Percentiles rank a stretch among this genome's conserved stretches.
phyloP scores from a whole-genome alignment of 768 basidiomycete species.

The Collybia sp. region DNA sequence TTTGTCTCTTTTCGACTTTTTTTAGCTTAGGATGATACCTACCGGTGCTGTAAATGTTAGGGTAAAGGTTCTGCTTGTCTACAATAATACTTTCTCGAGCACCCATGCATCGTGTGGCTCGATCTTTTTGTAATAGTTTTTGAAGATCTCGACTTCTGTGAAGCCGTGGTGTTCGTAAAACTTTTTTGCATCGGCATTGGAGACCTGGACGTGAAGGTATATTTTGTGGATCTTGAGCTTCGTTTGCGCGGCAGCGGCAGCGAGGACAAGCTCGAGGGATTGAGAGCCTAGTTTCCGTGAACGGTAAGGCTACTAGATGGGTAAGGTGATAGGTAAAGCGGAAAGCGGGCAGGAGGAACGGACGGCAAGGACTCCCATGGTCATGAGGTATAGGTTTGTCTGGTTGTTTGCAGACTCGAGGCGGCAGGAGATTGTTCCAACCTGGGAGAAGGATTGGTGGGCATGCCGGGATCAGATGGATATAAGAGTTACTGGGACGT shows the following conservation, averaged over 20 bases:
- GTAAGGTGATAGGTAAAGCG: constrained; percentile 6
- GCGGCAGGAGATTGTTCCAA: constrained; percentile 85
- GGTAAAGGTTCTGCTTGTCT: no score
- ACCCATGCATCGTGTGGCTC: constrained; percentile 84
- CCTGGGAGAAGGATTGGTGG: constrained; percentile 24
- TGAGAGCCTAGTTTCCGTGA: constrained; percentile 72
- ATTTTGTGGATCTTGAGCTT: constrained; percentile 65
- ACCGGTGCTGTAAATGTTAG: no score
- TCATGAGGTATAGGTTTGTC: constrained; percentile 77
- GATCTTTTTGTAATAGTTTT: constrained; percentile 89
- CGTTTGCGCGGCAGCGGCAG: constrained; percentile 51
- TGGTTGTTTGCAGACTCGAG: constrained; percentile 63
- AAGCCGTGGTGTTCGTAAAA: constrained; percentile 89
- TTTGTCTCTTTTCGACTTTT: neutral
- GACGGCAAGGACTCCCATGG: constrained; percentile 88
- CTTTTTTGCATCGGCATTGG: constrained; percentile 67
- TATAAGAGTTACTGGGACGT: constrained; percentile 56
- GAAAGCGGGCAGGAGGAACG: constrained; percentile 20
- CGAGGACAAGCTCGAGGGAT: constrained; percentile 62
- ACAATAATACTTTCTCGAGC: constrained; percentile 46
- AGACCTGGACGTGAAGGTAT: constrained; percentile 86
- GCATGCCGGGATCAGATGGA: no score
- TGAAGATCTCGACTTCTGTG: constrained; percentile 55
- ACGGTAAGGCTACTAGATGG: constrained; percentile 67
- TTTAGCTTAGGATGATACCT: no score